Base-by-base conservation (phyloP, 371 early-diverging fungal species). In the Quaeritorhiza haematococci region DNA sequence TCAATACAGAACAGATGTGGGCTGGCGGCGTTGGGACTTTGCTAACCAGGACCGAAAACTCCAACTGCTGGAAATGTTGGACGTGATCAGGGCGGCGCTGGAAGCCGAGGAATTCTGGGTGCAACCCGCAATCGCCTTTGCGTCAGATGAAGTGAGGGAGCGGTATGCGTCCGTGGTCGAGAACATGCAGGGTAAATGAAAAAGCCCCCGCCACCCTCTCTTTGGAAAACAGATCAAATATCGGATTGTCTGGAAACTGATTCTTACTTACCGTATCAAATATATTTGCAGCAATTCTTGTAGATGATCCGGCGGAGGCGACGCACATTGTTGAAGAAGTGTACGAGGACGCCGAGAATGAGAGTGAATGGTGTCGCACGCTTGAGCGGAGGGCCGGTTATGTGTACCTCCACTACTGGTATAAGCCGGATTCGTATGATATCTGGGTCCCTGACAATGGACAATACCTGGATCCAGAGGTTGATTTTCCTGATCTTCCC, bases 351-450 rank as follows among this genome's bases (percentile, higher is more conserved):
- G 66, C 58, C 3, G 84, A 32, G 24, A 55, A 44, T 23, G 58
- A 82, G 50, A 82, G 82, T 54, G 85, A 81, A 47, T 87, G 84
- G 86, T 85, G 84, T 67, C 82, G 91, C 28, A 83, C 86, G 24
- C 63, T 91, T 38, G 86, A 85, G 53, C 86, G 83, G 59, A 72
- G 75, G 47, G 81, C 77, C 32, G 77, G 74, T n/a, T 75, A 73
- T 35, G 88, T 84, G 3, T 69, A 86, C 4, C 77, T 91, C 0
- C 92, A 91, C 64, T 86, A 88, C 83, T 86, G 88, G 85, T 87
- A 87, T 63, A 83, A 84, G 58, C 92, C 92, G 3, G 89, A 88
- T 60, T 89, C 92, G 3, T 84, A 84, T 62, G 92, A 91, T 53
- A 79, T 74, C 24, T 91, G 92, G 92, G 62, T 89, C 7, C 66